These are phyloP conservation scores for Malassezia dermatis DNA, from an alignment of 1,284 basidiomycete species.

Conservation along the genomic window DNA sequence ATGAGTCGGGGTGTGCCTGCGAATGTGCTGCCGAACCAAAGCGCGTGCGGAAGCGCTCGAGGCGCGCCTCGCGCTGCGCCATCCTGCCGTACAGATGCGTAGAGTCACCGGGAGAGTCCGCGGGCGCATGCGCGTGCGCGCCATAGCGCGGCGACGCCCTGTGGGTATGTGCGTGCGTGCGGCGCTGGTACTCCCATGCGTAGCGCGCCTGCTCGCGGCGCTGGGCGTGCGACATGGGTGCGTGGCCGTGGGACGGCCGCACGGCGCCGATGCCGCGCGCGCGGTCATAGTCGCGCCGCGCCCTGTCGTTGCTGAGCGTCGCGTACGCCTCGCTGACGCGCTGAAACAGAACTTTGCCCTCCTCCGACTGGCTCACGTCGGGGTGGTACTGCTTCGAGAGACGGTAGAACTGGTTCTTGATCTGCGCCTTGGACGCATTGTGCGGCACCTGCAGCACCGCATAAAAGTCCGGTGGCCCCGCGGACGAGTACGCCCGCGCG, in stretches of 20 bases:
- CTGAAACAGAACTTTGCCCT: slow-evolving; percentile 42
- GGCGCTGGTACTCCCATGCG: slow-evolving; percentile 42
- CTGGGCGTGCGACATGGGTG: not conserved
- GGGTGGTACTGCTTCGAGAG: slow-evolving; percentile 45
- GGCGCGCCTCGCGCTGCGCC: slow-evolving; percentile 16
- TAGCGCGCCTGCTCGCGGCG: slow-evolving; percentile 16
- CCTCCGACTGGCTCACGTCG: slow-evolving; percentile 36
- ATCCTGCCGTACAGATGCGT: slow-evolving; percentile 17
- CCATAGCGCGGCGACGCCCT: slow-evolving; percentile 4
- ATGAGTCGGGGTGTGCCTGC: slow-evolving; percentile 9
- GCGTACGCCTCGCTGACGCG: slow-evolving; percentile 43
- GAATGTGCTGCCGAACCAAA: slow-evolving; percentile 7
- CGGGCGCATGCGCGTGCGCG: not conserved
- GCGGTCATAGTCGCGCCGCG: slow-evolving; percentile 15
- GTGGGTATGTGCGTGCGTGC: slow-evolving; percentile 8
- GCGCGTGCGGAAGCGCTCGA: slow-evolving; percentile 6
- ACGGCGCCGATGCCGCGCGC: not conserved
- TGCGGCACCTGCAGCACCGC: slow-evolving; percentile 23
- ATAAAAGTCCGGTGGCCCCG: slow-evolving; percentile 23
- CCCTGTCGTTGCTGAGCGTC: slow-evolving; percentile 23
- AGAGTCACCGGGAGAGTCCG: slow-evolving; percentile 13
- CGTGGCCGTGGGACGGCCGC: slow-evolving; percentile 6
- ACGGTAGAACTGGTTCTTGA: slow-evolving; percentile 47
- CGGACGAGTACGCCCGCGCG: not conserved
- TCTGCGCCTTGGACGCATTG: slow-evolving; percentile 34